These are phyloP conservation scores for Trichoderma hamatum DNA, from an alignment of 2,329 filamentous ascomycete genomes.

Conservation along the genomic window DNA sequence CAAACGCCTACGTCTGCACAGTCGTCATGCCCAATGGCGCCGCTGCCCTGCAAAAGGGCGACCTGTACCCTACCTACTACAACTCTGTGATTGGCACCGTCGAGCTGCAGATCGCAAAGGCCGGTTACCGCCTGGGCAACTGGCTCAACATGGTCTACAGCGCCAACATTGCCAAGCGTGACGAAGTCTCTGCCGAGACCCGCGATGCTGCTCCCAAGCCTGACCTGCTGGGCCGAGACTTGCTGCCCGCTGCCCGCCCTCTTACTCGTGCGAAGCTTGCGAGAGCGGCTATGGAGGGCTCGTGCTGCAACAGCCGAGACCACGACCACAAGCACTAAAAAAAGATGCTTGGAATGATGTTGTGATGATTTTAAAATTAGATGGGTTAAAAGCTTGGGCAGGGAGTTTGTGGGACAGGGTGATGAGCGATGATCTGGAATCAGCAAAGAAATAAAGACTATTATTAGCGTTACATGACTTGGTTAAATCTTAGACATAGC, in stretches of 20 bases:
- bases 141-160: constrained; percentile 38
- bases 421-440: background rate
- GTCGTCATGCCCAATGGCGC: constrained; percentile 46
- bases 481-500: too few species aligned
- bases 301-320: constrained; percentile 28
- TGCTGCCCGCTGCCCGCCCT: constrained; percentile 34
- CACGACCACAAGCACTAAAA: constrained; percentile 28
- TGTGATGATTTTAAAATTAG: background rate
- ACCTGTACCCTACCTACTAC: constrained; percentile 47
- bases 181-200: background rate
- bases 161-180: constrained; percentile 29
- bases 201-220: constrained; percentile 22
- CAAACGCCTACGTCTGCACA: constrained; percentile 49
- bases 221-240: constrained; percentile 33
- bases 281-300: constrained; percentile 32
- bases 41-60: constrained; percentile 43
- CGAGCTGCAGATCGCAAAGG: constrained; percentile 50
- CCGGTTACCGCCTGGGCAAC: constrained; percentile 43
- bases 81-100: constrained; percentile 44
- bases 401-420: background rate
- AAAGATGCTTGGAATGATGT: background rate
- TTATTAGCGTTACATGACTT: too few species aligned
- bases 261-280: constrained; percentile 36
- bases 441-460: too few species aligned
- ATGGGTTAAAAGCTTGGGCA: background rate